phyloP scores from a whole-genome alignment of 169 alveolate species.

The Eimeria brunetti region DNA sequence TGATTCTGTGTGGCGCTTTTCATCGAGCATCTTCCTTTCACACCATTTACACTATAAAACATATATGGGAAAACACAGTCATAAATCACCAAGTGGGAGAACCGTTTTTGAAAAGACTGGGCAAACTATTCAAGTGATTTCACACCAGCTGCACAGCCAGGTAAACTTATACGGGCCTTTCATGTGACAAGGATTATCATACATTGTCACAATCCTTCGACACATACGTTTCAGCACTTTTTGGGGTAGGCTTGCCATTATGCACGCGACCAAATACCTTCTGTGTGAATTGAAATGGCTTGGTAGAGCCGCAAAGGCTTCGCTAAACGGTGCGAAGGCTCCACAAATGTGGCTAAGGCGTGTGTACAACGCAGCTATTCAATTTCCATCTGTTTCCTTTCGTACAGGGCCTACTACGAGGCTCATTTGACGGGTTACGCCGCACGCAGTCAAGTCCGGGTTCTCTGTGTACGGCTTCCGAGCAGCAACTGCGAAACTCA shows the following conservation, averaged over 20 bases:
- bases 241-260: background rate
- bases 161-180: background rate
- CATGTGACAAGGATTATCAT: background rate
- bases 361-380: background rate
- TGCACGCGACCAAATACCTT: background rate
- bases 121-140: background rate
- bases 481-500: background rate
- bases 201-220: background rate
- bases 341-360: background rate
- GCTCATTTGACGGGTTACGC: background rate
- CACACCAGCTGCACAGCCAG: background rate
- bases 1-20: background rate
- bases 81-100: background rate
- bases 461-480: background rate
- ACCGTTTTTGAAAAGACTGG: background rate
- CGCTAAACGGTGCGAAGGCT: background rate
- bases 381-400: background rate
- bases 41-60: background rate
- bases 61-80: background rate
- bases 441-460: background rate
- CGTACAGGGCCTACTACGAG: background rate
- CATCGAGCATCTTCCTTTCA: background rate
- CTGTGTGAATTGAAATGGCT: background rate
- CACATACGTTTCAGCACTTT: background rate
- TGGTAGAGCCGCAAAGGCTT: background rate